Base-by-base conservation (phyloP, 176 grass and related monocot genomes). In the Oryza glumipatula region DNA sequence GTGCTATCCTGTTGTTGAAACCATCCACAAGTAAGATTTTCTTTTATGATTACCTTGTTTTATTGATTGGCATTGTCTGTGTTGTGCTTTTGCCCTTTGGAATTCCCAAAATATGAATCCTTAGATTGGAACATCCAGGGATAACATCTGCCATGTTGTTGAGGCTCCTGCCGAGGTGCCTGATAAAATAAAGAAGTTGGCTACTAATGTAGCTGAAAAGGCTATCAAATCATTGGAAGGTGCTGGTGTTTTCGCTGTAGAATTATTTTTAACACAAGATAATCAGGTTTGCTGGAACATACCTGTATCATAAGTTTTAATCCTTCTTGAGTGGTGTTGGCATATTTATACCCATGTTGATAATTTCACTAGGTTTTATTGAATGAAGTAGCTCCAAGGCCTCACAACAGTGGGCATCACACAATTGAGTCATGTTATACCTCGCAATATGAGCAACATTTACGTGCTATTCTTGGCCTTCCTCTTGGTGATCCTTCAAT, bases 391-490 rank as follows among this genome's bases (percentile, higher is more conserved):
- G 97, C 97, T 35, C 94, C 97, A 65, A 94, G 91, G 66, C 97
- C 97, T 52, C 97, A 99, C 84, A 99, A 99, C 30, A 96, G 97
- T 89, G 93, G 97, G 61, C 93, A 99, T 83, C 94, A 96, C 76
- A 96, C 91, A 58, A 99, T 99, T 9, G 97, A 99, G 61, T 89
- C 97, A 63, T 99, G 92, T 64, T 94, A 99, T 73, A 96, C 92
- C 67, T 99, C 97, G 86, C 97, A 99, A 69, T 99, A 96, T 10
- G 94, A 99, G 65, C 94, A 99, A 26, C 97, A 99, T 78, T 90
- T 99, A 74, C 88, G 94, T 26, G 97, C 97, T 87, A 89, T 96
- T 89, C 92, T 99, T 79, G 94, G 92, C 47, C 90, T 94, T 85
- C 94, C 97, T 81, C 94, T 99, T 63, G 93, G 94, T 45, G 94